Evolutionary conservation across 768 basidiomycete species (phyloP).

Genomic region (Suillus fuscotomentosus): DNA sequence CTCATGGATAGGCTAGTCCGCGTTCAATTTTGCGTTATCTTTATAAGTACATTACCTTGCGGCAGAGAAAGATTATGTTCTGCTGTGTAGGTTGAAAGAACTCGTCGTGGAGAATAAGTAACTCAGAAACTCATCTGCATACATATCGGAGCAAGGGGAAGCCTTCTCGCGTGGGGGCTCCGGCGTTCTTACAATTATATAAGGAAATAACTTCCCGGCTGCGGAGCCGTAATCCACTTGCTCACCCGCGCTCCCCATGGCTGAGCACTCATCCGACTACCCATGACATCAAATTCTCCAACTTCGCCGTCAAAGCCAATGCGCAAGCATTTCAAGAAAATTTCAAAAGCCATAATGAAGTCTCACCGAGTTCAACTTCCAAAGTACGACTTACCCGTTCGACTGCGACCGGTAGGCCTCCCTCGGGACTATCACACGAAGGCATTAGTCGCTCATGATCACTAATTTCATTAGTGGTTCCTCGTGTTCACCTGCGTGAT

Average conservation of each 20-base stretch:
- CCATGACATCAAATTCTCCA: slow-evolving; percentile 5
- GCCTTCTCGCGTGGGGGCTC: no score
- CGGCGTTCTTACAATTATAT: neutral
- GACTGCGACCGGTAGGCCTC: slow-evolving; percentile 62
- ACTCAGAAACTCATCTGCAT: no score
- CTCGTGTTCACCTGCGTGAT: slow-evolving; percentile 65
- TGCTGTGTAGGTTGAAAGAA: no score
- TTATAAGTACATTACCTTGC: no score
- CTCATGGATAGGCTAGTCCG: no score
- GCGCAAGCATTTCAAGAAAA: slow-evolving; percentile 40
- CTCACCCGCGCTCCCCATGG: slow-evolving; percentile 8
- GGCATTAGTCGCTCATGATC: slow-evolving; percentile 9
- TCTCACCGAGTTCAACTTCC: slow-evolving; percentile 63
- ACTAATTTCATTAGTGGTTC: slow-evolving; percentile 61
- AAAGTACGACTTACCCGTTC: slow-evolving; percentile 67
- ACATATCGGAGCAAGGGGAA: no score
- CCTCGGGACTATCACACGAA: neutral
- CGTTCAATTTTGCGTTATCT: no score
- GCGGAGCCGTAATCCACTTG: neutral
- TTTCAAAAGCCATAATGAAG: slow-evolving; percentile 66
- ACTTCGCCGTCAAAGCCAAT: slow-evolving; percentile 12
- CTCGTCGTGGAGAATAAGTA: no score
- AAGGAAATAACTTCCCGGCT: slow-evolving; percentile 6
- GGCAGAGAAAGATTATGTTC: no score
- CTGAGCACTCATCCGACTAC: slow-evolving; percentile 7